These are phyloP conservation scores for Juncus effusus DNA, from an alignment of 176 grass and related monocot genomes.

Conservation along the genomic window DNA sequence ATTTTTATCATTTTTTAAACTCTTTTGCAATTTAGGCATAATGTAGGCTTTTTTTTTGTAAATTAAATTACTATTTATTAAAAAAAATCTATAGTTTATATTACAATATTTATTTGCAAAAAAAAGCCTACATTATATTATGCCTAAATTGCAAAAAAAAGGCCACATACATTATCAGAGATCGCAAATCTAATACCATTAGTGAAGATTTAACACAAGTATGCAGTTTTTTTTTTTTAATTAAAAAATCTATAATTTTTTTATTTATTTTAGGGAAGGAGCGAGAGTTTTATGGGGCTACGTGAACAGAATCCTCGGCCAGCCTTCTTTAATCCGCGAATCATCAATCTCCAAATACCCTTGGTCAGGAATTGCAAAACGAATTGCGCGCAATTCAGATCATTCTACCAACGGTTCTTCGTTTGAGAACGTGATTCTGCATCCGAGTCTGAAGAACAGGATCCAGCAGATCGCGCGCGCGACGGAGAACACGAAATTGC, in stretches of 20 bases:
- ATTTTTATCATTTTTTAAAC: no score
- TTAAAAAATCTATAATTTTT: background rate
- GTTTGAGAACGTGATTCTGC: constrained; percentile 85
- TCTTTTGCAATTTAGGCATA: no score
- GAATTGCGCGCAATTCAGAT: constrained; percentile 26
- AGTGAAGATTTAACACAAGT: no score
- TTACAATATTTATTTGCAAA: no score
- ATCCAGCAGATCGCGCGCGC: constrained; percentile 88
- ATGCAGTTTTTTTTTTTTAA: no score
- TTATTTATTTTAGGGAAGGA: constrained; percentile 68
- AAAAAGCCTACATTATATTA: background rate
- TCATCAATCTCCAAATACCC: constrained; percentile 87
- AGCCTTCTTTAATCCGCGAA: constrained; percentile 94
- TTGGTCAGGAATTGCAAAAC: constrained; percentile 38
- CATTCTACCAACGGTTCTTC: constrained; percentile 9
- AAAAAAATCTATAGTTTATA: no score
- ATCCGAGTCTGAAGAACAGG: constrained; percentile 72
- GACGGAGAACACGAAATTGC: constrained; percentile 90
- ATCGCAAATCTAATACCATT: no score
- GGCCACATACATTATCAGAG: no score
- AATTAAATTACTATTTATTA: no score
- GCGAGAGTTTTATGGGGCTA: constrained; percentile 88
- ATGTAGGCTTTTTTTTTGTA: no score
- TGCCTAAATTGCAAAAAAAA: background rate
- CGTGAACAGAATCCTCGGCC: constrained; percentile 85